These are phyloP conservation scores for Xylariales sp. DNA, from an alignment of 2,329 filamentous ascomycete species.

Conservation along the genomic window DNA sequence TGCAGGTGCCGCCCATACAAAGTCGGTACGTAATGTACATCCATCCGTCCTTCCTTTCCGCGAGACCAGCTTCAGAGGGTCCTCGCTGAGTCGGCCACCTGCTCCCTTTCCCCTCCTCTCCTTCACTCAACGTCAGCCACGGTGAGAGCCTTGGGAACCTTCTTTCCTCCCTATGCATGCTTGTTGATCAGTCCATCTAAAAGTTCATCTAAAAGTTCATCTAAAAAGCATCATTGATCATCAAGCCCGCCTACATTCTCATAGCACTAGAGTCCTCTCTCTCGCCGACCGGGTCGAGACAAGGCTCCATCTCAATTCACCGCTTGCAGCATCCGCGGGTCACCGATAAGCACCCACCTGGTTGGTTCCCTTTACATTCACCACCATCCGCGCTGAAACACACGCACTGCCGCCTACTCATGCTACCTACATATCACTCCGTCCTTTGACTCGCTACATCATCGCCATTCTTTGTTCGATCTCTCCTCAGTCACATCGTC, in stretches of 20 bases:
- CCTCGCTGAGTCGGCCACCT: conserved; percentile 1
- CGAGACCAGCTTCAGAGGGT: not conserved
- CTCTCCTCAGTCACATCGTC: too few species aligned
- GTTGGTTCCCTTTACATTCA: not conserved
- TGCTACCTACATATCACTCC: too few species aligned
- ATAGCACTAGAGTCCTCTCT: not conserved
- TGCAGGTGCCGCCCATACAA: not conserved
- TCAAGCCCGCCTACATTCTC: not conserved
- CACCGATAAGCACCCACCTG: not conserved
- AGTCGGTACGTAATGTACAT: too few species aligned
- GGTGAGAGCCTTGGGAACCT: not conserved
- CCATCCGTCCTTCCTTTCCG: not conserved
- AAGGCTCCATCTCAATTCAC: not conserved
- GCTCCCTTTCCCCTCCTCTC: not conserved
- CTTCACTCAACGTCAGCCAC: conserved; percentile 1
- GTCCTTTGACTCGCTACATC: too few species aligned
- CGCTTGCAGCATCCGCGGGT: not conserved
- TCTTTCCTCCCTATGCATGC: not conserved
- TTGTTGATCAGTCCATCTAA: not conserved
- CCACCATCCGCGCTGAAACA: not conserved
- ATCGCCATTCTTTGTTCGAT: too few species aligned
- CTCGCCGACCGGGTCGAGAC: not conserved
- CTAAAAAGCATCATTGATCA: too few species aligned
- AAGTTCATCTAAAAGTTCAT: not conserved
- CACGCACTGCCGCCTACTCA: too few species aligned